These are phyloP conservation scores for Pugionium cornutum DNA, from an alignment of 345 rosid genomes.

Conservation along the genomic window DNA sequence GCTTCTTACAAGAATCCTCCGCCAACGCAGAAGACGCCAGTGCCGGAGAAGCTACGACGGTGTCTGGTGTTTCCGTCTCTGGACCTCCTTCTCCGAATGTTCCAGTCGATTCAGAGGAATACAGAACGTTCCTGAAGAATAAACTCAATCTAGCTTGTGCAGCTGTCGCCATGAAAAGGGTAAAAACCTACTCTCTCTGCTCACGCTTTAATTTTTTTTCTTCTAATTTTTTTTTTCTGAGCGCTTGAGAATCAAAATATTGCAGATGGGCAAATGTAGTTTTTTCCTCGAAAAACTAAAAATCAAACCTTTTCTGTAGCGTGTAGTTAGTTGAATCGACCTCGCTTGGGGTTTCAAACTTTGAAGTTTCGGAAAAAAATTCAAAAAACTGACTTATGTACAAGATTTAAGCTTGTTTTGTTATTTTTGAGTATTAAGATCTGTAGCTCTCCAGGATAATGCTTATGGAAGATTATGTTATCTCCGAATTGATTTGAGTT, in stretches of 20 bases:
- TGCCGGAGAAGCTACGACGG: constrained; percentile 41
- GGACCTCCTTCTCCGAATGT: constrained; percentile 37
- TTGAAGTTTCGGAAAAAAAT: background rate
- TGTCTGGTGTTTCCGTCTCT: constrained; percentile 30
- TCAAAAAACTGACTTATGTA: background rate
- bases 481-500: background rate
- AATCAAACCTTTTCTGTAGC: background rate
- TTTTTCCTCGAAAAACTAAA: background rate
- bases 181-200: constrained; percentile 15
- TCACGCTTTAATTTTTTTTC: background rate
- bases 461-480: too few relatives aligned
- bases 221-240: background rate
- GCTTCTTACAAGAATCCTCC: constrained; percentile 56
- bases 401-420: background rate
- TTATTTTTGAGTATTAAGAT: constrained; percentile 2
- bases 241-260: background rate
- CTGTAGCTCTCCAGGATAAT: background rate
- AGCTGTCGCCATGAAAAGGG: constrained; percentile 73
- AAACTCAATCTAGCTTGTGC: constrained; percentile 77
- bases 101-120: constrained; percentile 47
- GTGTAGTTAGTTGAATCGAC: background rate
- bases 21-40: constrained; percentile 21
- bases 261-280: background rate
- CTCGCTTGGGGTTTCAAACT: background rate
- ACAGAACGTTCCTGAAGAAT: constrained; percentile 59